Conservation (phyloP, 352 stramenopile genomes). For the Pythium oligandrum region DNA sequence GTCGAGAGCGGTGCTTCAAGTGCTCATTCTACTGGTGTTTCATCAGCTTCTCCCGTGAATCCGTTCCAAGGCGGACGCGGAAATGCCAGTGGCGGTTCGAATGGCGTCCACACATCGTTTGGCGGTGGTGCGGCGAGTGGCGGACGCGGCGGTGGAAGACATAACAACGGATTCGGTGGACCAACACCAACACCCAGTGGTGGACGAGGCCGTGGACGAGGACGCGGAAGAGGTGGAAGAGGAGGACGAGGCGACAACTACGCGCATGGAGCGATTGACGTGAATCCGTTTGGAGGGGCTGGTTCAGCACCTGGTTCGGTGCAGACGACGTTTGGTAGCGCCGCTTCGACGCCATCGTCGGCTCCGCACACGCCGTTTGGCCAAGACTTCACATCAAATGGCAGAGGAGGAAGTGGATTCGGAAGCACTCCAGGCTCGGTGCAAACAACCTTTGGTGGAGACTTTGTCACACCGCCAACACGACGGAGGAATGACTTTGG, state of each 20-base stretch:
- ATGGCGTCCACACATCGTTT: neutral
- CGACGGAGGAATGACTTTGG: constrained; percentile 15
- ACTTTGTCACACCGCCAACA: constrained; percentile 6
- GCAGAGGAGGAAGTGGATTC: too few species aligned
- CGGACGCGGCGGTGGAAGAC: neutral
- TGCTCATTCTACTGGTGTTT: neutral
- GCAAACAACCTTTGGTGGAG: constrained; percentile 8
- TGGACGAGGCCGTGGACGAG: constrained; percentile 3
- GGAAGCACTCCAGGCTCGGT: too few species aligned
- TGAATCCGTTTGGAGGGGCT: constrained; percentile 4
- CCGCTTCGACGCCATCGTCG: neutral
- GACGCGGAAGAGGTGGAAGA: constrained; percentile 8
- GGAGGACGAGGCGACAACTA: constrained; percentile 4
- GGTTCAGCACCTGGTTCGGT: constrained; percentile 2
- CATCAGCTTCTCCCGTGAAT: constrained; percentile 13
- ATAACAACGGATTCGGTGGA: constrained; percentile 1
- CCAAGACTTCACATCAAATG: neutral
- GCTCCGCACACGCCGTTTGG: constrained; percentile 7
- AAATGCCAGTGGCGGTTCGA: constrained; percentile 2
- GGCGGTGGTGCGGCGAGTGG: neutral
- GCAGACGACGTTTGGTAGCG: neutral
- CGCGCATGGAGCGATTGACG: neutral
- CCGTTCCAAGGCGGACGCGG: constrained; percentile 15
- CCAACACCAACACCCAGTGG: neutral
- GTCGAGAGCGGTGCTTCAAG: neutral